Evolutionary conservation across 108 stramenopile species (phyloP), one percentile per base, ranked within the genome.

Genomic region (Discostella stelligeroides): DNA sequence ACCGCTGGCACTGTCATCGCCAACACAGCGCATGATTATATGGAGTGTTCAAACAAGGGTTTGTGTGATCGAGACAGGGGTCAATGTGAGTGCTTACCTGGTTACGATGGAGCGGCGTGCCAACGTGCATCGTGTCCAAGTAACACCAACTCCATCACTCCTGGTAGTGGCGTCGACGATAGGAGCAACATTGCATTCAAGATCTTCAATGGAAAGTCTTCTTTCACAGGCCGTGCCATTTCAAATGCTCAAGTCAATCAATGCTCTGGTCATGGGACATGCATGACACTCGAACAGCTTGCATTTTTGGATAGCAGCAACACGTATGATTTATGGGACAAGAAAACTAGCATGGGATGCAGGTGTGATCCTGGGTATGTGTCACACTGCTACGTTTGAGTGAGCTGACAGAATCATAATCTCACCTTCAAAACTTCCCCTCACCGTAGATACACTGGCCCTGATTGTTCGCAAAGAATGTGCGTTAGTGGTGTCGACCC

Each of bases 31-130:
- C 92, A 91, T 65, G 82, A 84, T 45, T 85, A 87, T 48, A 71
- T 84, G 25, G 88, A 91, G 66, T 94, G 92, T 82, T 88, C 88
- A 30, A 83, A 88, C 73, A 91, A 90, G 79, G 93, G 94, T 43
- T 53, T 84, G 49, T 95, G 94, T 72, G 91, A 93, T 68, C 83
- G 88, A 20, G 42, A 20, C 20, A 65, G 72, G 29, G 94, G 94
- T 29, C 59, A 82, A 64, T 95, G 94, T 73, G 73, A 84, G 56
- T 95, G 94, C 79, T 88, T 88, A 70, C 80, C 75, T 43, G 89
- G 89, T 37, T 95, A 92, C 82, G 87, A 89, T 45, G 94, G 94
- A 48, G 57, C 74, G 28, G 94, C 88, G 21, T 95, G 94, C 73
- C 82, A 92, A 58, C 79, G 90, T 54, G 84, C 88, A 37, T 58